These are phyloP conservation scores for Rhizoclosmatium sp. DNA, from an alignment of 192 early-diverging fungal species.

Conservation along the genomic window DNA sequence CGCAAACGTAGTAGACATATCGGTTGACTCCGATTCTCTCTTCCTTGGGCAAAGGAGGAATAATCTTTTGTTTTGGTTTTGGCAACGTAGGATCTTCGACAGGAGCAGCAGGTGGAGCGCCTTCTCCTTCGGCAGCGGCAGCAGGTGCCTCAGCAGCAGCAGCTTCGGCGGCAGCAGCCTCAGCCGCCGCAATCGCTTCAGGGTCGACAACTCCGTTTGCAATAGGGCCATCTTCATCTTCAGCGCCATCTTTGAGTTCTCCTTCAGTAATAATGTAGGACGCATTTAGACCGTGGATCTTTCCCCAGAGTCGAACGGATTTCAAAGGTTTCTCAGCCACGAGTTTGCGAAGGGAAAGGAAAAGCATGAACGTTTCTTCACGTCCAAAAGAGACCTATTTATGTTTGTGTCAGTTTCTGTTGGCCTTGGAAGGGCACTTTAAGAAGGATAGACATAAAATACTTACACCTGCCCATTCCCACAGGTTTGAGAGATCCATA, in stretches of 20 bases:
- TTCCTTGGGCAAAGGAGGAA: constrained; percentile 52
- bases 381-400: constrained; percentile 59
- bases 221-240: constrained; percentile 58
- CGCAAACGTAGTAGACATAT: constrained; percentile 69
- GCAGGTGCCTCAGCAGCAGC: constrained; percentile 18
- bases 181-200: constrained; percentile 14
- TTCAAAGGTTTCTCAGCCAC: constrained; percentile 60
- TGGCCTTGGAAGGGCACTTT: neutral
- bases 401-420: neutral
- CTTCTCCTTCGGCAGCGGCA: constrained; percentile 36
- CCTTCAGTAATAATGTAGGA: constrained; percentile 67
- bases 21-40: constrained; percentile 59
- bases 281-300: constrained; percentile 46
- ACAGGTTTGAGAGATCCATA: constrained; percentile 61
- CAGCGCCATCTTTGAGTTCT: constrained; percentile 57
- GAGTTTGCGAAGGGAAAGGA: constrained; percentile 61
- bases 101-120: neutral
- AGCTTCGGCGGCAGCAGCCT: constrained; percentile 26
- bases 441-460: neutral
- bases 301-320: constrained; percentile 67
- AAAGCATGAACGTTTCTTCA: constrained; percentile 64
- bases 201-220: constrained; percentile 36
- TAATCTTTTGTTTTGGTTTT: constrained; percentile 43
- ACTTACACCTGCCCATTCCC: constrained; percentile 69
- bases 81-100: constrained; percentile 38